Conservation (phyloP, 2,329 filamentous ascomycete genomes). For the Colletotrichum ledebouriae region DNA sequence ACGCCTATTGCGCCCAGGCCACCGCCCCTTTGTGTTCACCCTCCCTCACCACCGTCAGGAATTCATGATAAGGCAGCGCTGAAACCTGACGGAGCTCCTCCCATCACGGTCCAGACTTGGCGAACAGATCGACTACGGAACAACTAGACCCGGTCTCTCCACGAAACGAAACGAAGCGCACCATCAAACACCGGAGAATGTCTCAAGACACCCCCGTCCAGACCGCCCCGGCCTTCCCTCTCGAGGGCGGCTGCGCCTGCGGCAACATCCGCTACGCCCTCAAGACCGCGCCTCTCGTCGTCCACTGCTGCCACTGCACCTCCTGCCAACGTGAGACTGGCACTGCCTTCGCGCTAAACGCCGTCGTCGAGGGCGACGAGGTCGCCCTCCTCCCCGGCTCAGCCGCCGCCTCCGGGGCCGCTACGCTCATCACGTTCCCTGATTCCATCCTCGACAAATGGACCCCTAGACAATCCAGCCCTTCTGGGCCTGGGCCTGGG, state of each 20-base stretch:
- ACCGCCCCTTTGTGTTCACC: slow-evolving; percentile 2
- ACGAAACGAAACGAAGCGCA: slow-evolving; percentile 7
- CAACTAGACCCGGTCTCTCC: slow-evolving; percentile 29
- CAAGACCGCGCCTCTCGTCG: slow-evolving; percentile 65
- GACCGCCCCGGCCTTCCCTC: slow-evolving; percentile 42
- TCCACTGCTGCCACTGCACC: slow-evolving; percentile 63
- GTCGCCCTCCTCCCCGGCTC: slow-evolving; percentile 50
- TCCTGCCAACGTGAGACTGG: slow-evolving; percentile 61
- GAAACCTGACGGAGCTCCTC: slow-evolving; percentile 14
- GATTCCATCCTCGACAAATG: slow-evolving; percentile 20
- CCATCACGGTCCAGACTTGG: neutral
- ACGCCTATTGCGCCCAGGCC: slow-evolving; percentile 23
- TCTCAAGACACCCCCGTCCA: slow-evolving; percentile 28
- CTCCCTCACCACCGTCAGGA: slow-evolving; percentile 20
- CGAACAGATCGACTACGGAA: slow-evolving; percentile 15
- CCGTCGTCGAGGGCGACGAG: slow-evolving; percentile 56
- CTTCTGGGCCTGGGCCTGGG: slow-evolving; percentile 17
- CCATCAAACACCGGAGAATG: slow-evolving; percentile 27
- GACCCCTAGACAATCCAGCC: slow-evolving; percentile 25
- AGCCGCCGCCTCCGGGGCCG: slow-evolving; percentile 33
- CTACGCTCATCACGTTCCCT: slow-evolving; percentile 23
- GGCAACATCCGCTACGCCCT: slow-evolving; percentile 77
- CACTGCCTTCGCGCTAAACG: slow-evolving; percentile 56
- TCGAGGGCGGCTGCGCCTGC: slow-evolving; percentile 72
- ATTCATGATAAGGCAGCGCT: slow-evolving; percentile 8